Conservation (phyloP, 176 grass and related monocot species). For the Ensete ventricosum region DNA sequence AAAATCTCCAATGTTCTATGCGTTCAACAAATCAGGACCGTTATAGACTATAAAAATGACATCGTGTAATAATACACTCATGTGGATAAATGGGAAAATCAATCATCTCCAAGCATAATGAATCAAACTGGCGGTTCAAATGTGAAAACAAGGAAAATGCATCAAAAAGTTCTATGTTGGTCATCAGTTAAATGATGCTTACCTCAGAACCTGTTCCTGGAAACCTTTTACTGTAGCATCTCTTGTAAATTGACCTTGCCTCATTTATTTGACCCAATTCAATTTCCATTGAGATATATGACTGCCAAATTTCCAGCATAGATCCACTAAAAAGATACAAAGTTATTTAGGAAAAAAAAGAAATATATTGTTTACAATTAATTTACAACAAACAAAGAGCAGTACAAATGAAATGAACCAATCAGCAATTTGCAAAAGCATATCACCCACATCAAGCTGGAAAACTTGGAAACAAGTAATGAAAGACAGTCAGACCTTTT, state of each 20-base stretch:
- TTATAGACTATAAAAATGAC: no score
- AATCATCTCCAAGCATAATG: no score
- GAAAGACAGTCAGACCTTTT: conserved; percentile 52
- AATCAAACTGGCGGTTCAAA: neutral
- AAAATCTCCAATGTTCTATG: neutral
- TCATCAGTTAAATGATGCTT: conserved; percentile 16
- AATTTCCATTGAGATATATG: conserved; percentile 79
- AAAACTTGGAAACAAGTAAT: neutral
- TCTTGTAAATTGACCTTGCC: conserved; percentile 84
- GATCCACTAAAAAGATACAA: conserved; percentile 57
- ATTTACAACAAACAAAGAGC: neutral
- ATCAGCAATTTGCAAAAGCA: neutral
- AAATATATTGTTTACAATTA: neutral
- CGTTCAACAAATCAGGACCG: no score
- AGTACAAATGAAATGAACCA: neutral
- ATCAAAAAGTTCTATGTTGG: neutral
- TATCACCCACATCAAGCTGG: neutral
- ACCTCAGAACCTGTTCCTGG: conserved; percentile 86
- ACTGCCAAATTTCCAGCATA: conserved; percentile 64
- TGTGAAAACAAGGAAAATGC: neutral
- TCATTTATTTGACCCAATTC: conserved; percentile 59
- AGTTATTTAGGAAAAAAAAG: conserved; percentile 12
- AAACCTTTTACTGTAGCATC: conserved; percentile 81
- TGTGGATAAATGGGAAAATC: no score
- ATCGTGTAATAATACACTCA: no score